These are phyloP conservation scores for Coemansia sp. DNA, from an alignment of 192 early-diverging fungal genomes.

Conservation along the genomic window DNA sequence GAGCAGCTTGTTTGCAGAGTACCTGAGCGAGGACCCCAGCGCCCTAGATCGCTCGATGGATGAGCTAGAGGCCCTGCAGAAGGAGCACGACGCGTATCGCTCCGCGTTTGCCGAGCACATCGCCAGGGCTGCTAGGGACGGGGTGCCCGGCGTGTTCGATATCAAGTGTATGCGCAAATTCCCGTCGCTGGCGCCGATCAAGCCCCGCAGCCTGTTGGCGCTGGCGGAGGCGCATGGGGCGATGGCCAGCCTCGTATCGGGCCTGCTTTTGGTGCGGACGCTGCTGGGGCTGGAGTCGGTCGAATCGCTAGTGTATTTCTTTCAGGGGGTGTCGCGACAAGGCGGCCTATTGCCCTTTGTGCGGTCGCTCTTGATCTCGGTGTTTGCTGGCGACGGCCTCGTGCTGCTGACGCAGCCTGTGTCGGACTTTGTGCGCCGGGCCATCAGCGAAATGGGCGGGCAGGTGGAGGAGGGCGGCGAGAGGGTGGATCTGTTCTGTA, in stretches of 20 bases:
- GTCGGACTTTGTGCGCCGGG: conserved; percentile 13
- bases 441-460: conserved; percentile 16
- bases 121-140: background rate
- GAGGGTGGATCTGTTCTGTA: conserved; percentile 12
- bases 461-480: background rate
- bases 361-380: conserved; percentile 35
- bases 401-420: conserved; percentile 21
- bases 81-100: background rate
- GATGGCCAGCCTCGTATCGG: conserved; percentile 10
- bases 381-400: conserved; percentile 7
- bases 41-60: conserved; percentile 2
- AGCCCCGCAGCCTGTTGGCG: conserved; percentile 26
- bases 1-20: conserved; percentile 9
- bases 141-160: conserved; percentile 39
- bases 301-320: conserved; percentile 29
- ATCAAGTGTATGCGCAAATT: conserved; percentile 45
- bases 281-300: conserved; percentile 13
- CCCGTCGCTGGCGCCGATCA: conserved; percentile 33
- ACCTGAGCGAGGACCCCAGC: conserved; percentile 13
- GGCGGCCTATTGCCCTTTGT: conserved; percentile 18
- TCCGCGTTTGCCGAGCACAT: background rate
- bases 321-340: conserved; percentile 7
- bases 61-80: conserved; percentile 6
- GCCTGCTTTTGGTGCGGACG: conserved; percentile 10
- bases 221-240: conserved; percentile 2